Evolutionary conservation across 768 basidiomycete genomes (phyloP), one percentile per base, ranked within the genome.

Genomic region (Lactarius hatsudake): DNA sequence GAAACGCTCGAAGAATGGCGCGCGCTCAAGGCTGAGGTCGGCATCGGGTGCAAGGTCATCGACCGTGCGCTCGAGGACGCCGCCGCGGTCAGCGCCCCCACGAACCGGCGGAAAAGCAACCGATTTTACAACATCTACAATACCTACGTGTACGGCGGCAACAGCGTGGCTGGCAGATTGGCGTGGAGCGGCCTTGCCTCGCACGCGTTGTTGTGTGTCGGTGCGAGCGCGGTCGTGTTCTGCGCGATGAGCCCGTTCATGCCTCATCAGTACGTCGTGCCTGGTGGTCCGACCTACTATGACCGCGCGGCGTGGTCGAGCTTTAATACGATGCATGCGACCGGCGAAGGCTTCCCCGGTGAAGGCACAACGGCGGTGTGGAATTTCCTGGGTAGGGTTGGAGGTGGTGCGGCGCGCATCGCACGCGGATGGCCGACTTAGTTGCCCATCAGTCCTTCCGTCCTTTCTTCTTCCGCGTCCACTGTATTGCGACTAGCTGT

Each of bases 81-180:
- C 66, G 73, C 51, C 0, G 34, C 36, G 0, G 0, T 13, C 2
- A 8, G 4, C 23, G 32, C n/a, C 10, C 75, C 66, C 58, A 65
- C 58, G 38, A 64, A 70, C 48, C 72, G 72, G 36, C 72, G 71
- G 62, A 76, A 73, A 62, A 78, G 80, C 57, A 81, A 81, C 59
- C 81, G 87, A 59, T 92, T 93, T 75, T 93, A 90, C 79, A 93
- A 92, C 76, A 90, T 93, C 73, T 92, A 93, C 76, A 93, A 93
- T 76, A 93, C 90, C 30, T 84, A 84, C 65, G 80, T 84, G 43
- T 82, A 83, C 66, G 80, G 82, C 23, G 76, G 76, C 60, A 78
- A 82, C 69, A 79, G 81, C 62, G 79, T 77, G 28, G 54, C 58
- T 4, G 51, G 67, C 26, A 56, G 56, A 18, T 20, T 69, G 32